These are phyloP conservation scores for Thymus mandschuricus DNA, from an alignment of 257 asterid species.

Conservation along the genomic window DNA sequence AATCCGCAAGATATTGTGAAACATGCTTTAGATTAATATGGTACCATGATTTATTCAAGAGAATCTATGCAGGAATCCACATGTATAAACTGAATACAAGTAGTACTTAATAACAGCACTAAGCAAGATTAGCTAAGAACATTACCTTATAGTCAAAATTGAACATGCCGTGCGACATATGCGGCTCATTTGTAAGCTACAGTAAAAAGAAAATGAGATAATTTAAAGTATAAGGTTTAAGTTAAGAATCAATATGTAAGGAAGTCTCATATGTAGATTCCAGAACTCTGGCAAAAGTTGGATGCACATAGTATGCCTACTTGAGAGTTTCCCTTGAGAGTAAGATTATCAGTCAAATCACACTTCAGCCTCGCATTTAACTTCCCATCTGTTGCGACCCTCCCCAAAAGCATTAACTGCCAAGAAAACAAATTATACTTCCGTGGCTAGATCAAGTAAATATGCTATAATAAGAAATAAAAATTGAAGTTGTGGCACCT, in stretches of 20 bases:
- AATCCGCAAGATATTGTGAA: conserved; percentile 26
- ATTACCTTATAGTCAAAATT: conserved; percentile 95
- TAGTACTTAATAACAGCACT: neutral
- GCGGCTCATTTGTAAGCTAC: conserved; percentile 91
- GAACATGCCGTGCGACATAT: conserved; percentile 93
- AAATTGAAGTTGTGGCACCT: conserved; percentile 44
- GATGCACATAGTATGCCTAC: conserved; percentile 48
- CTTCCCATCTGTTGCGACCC: conserved; percentile 92
- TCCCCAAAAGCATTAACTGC: conserved; percentile 94
- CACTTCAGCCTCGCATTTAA: conserved; percentile 90
- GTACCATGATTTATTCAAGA: conserved; percentile 5
- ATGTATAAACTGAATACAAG: conserved; percentile 7
- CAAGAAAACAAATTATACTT: conserved; percentile 32
- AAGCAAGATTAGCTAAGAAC: neutral
- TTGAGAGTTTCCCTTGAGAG: conserved; percentile 88
- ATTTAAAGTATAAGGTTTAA: conserved; percentile 9
- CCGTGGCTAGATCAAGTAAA: conserved; percentile 31
- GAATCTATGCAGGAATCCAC: conserved; percentile 15
- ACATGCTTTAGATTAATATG: conserved; percentile 10
- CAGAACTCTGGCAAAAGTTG: conserved; percentile 15
- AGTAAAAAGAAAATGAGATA: conserved; percentile 25
- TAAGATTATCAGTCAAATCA: conserved; percentile 84
- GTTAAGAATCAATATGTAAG: conserved; percentile 12
- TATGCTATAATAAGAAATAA: conserved; percentile 7
- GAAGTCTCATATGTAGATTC: conserved; percentile 12